These are phyloP conservation scores for Aureobasidium musti DNA, from an alignment of 2,329 filamentous ascomycete species.

Conservation along the genomic window DNA sequence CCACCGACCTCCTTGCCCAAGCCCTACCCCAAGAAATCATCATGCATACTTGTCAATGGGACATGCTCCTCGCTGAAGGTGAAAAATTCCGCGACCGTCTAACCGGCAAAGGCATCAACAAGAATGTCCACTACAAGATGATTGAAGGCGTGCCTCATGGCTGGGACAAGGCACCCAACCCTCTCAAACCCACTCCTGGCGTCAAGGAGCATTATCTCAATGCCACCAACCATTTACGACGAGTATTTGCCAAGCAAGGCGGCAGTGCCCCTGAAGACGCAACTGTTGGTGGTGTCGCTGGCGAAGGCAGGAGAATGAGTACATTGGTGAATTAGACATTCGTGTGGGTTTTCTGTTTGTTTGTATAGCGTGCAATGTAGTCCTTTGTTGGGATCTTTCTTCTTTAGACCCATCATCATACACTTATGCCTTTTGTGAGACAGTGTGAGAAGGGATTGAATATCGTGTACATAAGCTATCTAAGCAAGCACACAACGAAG, in stretches of 20 bases:
- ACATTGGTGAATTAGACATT: slow-evolving; percentile 20
- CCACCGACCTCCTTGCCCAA: slow-evolving; percentile 54
- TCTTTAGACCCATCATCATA: no score
- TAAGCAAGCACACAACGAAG: no score
- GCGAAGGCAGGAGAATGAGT: slow-evolving; percentile 24
- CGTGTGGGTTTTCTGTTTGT: not conserved
- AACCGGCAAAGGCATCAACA: slow-evolving; percentile 41
- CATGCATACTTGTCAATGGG: slow-evolving; percentile 65
- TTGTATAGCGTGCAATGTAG: slow-evolving; percentile 1
- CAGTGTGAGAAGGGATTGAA: no score
- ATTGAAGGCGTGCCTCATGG: slow-evolving; percentile 62
- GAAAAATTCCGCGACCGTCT: slow-evolving; percentile 63
- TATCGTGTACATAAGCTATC: no score
- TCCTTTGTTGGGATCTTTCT: no score
- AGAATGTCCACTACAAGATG: slow-evolving; percentile 61
- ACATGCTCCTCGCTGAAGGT: slow-evolving; percentile 66
- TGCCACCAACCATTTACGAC: slow-evolving; percentile 55
- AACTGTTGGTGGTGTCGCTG: slow-evolving; percentile 12
- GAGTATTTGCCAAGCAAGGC: slow-evolving; percentile 43
- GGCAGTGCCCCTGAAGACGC: not conserved
- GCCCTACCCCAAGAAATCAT: slow-evolving; percentile 61
- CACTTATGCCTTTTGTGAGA: no score
- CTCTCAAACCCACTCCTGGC: slow-evolving; percentile 54
- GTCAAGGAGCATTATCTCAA: slow-evolving; percentile 58
- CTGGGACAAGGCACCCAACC: slow-evolving; percentile 68